Conservation (phyloP, 495 filamentous ascomycete genomes). For the Penicillium malachiteum region DNA sequence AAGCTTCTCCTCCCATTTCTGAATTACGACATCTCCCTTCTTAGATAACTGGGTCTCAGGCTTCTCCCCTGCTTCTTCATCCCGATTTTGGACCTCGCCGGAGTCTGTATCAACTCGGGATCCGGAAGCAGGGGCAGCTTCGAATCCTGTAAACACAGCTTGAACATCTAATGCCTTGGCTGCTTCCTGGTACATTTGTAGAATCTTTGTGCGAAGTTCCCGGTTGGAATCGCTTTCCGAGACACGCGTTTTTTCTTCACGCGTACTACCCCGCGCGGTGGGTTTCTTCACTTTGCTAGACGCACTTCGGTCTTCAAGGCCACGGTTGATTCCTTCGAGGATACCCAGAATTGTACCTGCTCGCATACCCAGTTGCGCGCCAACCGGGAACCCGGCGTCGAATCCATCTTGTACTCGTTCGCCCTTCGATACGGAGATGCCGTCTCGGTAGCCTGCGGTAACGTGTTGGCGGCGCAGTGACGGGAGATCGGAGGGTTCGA, state of each 20-base stretch:
- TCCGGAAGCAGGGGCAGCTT: neutral
- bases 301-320: constrained; percentile 33
- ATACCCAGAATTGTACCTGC: constrained; percentile 70
- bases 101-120: constrained; percentile 11
- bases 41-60: constrained; percentile 24
- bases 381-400: constrained; percentile 81
- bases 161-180: constrained; percentile 59
- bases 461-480: constrained; percentile 70
- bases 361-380: constrained; percentile 70
- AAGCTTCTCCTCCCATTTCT: constrained; percentile 51
- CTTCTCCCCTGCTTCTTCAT: constrained; percentile 27
- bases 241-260: constrained; percentile 7
- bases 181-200: constrained; percentile 50
- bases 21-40: constrained; percentile 42
- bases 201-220: constrained; percentile 33
- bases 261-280: constrained; percentile 10
- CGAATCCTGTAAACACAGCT: constrained; percentile 61
- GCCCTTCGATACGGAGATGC: constrained; percentile 70
- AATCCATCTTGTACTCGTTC: constrained; percentile 76
- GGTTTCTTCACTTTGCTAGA: constrained; percentile 32
- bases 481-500: constrained; percentile 68
- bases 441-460: constrained; percentile 89
- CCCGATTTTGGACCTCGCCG: constrained; percentile 1
- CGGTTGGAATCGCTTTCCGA: neutral
- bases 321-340: constrained; percentile 60